Base-by-base conservation (phyloP, 2,329 filamentous ascomycete genomes). In the Fusarium virguliforme region DNA sequence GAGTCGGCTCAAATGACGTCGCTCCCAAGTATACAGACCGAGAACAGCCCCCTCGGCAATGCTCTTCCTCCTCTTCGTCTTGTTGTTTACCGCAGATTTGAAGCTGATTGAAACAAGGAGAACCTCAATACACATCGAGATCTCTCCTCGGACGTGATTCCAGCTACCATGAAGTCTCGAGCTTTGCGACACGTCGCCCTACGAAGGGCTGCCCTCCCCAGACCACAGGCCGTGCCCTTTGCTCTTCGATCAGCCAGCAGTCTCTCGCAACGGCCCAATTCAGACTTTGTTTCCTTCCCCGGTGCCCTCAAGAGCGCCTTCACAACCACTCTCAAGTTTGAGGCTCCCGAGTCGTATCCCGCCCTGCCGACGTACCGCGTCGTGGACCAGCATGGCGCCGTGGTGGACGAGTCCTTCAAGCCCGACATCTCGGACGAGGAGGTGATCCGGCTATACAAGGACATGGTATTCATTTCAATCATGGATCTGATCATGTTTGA, bases 401-500 rank as follows among this genome's bases (percentile, higher is more conserved):
- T 97, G 40, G 90, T 98, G 18, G 94, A 98, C 81, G 86, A 89
- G 54, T 86, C 87, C 12, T 91, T 92, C 76, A 84, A 86, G 57
- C 89, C 90, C 0, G 91, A 95, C 76, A 88, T 96, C 2, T 85
- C 86, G 41, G 90, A 96, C 58, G 85, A 87, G 56, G 82, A 86
- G 70, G 83, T 90, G 12, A 77, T 89, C 60, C 87, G 89, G 77
- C 81, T 90, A 57, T 91, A 91, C 80, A 86, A 83, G 65, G 88
- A 90, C 75, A 92, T 92, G 90, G 76, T 92, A 9, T 87, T 85
- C 37, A 84, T 91, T 9, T 90, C 92, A 62, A 92, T 98, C 73
- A 96, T 99, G 94, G 96, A 99, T 79, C 81, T 97, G 61, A 93
- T 98, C 79, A 98, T 98, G 95, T 98, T 97, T 78, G 96, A 99